Evolutionary conservation across 1,284 basidiomycete genomes (phyloP).

Genomic region (Trichosporon sp.): DNA sequence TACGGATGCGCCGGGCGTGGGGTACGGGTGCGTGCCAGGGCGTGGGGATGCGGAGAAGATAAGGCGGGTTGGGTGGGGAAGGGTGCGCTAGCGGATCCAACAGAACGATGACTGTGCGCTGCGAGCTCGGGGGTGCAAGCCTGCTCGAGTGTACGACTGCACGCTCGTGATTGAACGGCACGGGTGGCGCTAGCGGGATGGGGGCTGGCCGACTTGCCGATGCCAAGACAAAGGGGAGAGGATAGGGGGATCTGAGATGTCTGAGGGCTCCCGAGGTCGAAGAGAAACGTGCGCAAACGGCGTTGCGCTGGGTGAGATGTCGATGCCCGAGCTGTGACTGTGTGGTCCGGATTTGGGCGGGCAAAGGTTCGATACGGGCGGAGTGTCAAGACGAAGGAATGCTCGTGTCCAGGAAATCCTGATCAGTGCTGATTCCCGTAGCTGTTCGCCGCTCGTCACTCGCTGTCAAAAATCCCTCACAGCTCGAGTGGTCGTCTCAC

Average conservation of each 20-base stretch:
- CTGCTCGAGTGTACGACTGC: not conserved
- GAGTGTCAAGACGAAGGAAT: not conserved
- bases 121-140: not conserved
- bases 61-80: not conserved
- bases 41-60: constrained; percentile 10
- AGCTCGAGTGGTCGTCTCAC: not conserved
- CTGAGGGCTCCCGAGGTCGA: too few species aligned
- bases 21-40: constrained; percentile 4
- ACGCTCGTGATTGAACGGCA: not conserved
- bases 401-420: too few species aligned
- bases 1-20: not conserved
- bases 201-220: not conserved
- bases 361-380: too few species aligned
- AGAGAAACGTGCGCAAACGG: not conserved
- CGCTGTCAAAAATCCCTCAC: constrained; percentile 7
- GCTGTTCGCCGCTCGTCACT: not conserved
- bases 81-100: not conserved
- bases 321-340: not conserved
- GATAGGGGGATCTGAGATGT: not conserved
- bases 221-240: not conserved
- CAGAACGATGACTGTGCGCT: not conserved
- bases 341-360: too few species aligned
- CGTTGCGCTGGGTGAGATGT: not conserved
- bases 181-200: too few species aligned
- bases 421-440: too few species aligned